Evolutionary conservation across 2,329 filamentous ascomycete genomes (phyloP), one percentile per base, ranked within the genome.

Genomic region (Aaosphaeria pasadenensis): DNA sequence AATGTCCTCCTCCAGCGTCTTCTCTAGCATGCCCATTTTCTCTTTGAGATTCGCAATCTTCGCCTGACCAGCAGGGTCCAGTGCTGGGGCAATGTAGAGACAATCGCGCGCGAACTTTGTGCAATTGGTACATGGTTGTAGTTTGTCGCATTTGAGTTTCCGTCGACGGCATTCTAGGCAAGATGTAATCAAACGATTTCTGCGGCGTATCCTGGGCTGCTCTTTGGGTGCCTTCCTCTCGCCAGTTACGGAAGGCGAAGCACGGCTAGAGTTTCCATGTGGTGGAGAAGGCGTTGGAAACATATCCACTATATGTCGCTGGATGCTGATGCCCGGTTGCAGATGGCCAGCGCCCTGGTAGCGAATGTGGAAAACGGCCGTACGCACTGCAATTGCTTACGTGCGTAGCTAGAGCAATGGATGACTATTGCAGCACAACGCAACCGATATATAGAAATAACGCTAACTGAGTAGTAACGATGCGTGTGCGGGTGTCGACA

Each of bases 121-220:
- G 67, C 84, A 87, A 67, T 88, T 88, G 54, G 77, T 77, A 64
- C 88, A 92, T 51, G 88, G 86, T 44, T 86, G 79, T 17, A 76
- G 70, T 63, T 88, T 89, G 72, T 89, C 85, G 71, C 88, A 92
- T 66, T 88, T 89, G 47, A 91, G 75, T 70, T 92, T 92, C 38
- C 88, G 80, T 24, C 87, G 81, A 36, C 88, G 80, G 63, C 67
- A 71, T 52, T 71, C 69, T 13, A 71, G 61, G 45, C 69, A 71
- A 5, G 66, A 70, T 11, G 62, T 69, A 44, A 71, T 71, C 29
- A 71, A 47, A 30, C 69, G 64, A 48, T 71, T 71, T 35, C 69
- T 60, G 39, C 69, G 65, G 11, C 67, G 65, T 24, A 69, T 60
- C 29, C 64, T 62, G 11, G 60, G 58, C 30, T 63, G 64, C 30